Percentiles rank a stretch among this genome's conserved stretches.
phyloP scores from a whole-genome alignment of 1,284 basidiomycete species.

The Anthracocystis panici-leucophaei region DNA sequence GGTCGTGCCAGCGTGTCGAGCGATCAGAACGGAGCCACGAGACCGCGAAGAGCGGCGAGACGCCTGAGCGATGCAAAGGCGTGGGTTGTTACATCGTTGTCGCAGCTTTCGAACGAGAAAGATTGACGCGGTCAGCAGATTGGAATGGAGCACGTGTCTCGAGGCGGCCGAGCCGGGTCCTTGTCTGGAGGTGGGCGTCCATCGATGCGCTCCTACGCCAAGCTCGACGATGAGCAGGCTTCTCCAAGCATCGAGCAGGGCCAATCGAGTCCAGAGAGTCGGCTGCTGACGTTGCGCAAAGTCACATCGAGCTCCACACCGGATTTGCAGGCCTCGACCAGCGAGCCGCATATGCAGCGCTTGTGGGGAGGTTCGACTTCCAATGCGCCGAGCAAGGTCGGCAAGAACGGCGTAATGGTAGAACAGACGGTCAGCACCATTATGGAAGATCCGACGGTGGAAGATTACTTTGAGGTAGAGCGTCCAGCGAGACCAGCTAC shows the following conservation, averaged over 20 bases:
- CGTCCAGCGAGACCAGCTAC: slow-evolving; percentile 12
- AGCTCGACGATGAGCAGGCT: slow-evolving; percentile 19
- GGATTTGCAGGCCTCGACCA: slow-evolving; percentile 15
- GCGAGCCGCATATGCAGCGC: slow-evolving; percentile 13
- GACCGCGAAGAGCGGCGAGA: neutral
- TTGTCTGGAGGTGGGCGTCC: slow-evolving; percentile 9
- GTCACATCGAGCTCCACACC: slow-evolving; percentile 14
- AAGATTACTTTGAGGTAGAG: slow-evolving; percentile 21
- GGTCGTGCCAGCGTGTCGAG: slow-evolving; percentile 11
- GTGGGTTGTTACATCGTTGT: slow-evolving; percentile 24
- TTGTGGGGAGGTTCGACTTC: slow-evolving; percentile 8
- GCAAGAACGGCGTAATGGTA: slow-evolving; percentile 26
- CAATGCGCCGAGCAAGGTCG: slow-evolving; percentile 15
- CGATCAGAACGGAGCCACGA: neutral
- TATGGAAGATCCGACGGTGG: slow-evolving; percentile 26
- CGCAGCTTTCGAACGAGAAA: slow-evolving; percentile 18
- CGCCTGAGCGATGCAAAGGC: slow-evolving; percentile 19
- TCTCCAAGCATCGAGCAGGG: slow-evolving; percentile 2
- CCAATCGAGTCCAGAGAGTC: slow-evolving; percentile 16
- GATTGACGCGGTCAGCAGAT: slow-evolving; percentile 18
- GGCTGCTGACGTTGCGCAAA: slow-evolving; percentile 15
- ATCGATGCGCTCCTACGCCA: slow-evolving; percentile 22
- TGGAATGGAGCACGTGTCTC: slow-evolving; percentile 14
- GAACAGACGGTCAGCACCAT: slow-evolving; percentile 41
- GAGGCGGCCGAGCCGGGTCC: slow-evolving; percentile 9